Evolutionary conservation across 192 early-diverging fungal genomes (phyloP).

Genomic region (Thamnidium elegans): DNA sequence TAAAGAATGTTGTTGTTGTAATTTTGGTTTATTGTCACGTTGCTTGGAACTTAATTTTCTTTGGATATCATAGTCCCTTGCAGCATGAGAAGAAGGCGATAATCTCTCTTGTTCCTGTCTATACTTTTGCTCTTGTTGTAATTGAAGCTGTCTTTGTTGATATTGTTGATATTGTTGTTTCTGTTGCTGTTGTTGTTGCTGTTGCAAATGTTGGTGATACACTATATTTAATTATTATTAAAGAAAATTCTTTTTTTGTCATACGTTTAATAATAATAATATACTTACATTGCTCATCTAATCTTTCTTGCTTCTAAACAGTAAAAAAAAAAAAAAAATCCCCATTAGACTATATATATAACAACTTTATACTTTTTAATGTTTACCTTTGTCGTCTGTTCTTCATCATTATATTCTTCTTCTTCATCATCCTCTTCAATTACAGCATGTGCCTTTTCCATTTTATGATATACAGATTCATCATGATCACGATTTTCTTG

Average conservation of each 20-base stretch:
- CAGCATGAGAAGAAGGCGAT: constrained; percentile 20
- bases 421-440: constrained; percentile 7
- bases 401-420: neutral
- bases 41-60: constrained; percentile 27
- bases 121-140: neutral
- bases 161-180: constrained; percentile 1
- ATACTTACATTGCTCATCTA: no score
- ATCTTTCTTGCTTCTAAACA: no score
- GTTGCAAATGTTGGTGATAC: constrained; percentile 1
- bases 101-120: neutral
- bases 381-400: neutral
- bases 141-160: neutral
- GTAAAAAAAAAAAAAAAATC: no score
- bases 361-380: neutral
- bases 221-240: no score
- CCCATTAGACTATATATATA: no score
- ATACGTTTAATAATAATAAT: no score
- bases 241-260: no score
- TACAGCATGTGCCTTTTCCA: constrained; percentile 34
- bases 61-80: constrained; percentile 26
- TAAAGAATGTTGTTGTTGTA: constrained; percentile 5
- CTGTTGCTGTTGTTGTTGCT: neutral
- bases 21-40: constrained; percentile 26
- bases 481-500: constrained; percentile 52
- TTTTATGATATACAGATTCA: constrained; percentile 37